Evolutionary conservation across 805 yeast genomes (phyloP), one percentile per base, ranked within the genome.

Genomic region (Monosporozyma aerobia): DNA sequence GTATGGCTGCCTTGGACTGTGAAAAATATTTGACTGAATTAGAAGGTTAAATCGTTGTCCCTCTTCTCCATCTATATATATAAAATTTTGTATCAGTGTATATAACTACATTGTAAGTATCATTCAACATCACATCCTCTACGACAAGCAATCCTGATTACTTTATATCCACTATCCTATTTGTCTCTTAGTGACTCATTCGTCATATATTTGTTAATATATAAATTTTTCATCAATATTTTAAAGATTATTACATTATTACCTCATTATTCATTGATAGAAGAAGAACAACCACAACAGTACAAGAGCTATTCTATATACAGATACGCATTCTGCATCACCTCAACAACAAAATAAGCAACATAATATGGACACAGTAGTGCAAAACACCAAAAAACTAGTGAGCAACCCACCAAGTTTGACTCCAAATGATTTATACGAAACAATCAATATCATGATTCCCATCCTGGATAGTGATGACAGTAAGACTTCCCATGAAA

Each of bases 1-100:
- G 99, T 79, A 92, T 90, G 97, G 99, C 99, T 64, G 99, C 96
- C 55, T 79, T 94, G 56, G 98, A 94, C 65, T 88, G 92, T 66
- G 97, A 90, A 75, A 85, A 81, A 70, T 86, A 78, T 70, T 69
- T 90, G 56, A 74, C 92, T 47, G 95, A 87, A 60, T 62, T 65
- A 51, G 77, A 74, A 53, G 39, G 16, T 11, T 35, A 35, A 27
- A 32, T 22, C 22, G 27, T n/a, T 23, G 23, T 23, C 27, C 5
- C 29, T 27, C 5, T 14, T n/a, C n/a, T n/a, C n/a, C n/a, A n/a
- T 9, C 27, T 22, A 9, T 13, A 41, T 22, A 23, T 22, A 14
- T 23, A 10, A 41, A 41, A 19, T 41, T 11, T 23, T 27, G 6
- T 27, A 27, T 27, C 29, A 27, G 29, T 27, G 6, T 27, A 5